Evolutionary conservation across 495 filamentous ascomycete species (phyloP).

Genomic region (Friedmanniomyces endolithicus): DNA sequence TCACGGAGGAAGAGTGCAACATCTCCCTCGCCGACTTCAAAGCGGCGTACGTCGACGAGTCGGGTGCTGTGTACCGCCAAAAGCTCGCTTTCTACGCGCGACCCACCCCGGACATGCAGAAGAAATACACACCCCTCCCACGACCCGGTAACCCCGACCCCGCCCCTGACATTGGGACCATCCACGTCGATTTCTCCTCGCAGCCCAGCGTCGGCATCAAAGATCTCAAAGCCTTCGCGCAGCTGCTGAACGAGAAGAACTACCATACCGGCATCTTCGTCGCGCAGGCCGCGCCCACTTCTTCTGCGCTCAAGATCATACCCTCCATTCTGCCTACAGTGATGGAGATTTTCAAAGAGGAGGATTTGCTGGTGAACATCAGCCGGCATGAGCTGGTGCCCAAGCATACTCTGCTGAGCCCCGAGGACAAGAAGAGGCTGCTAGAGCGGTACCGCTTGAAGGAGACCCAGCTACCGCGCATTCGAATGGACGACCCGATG

Average conservation of each 20-base stretch:
- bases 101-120: constrained; percentile 69
- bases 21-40: constrained; percentile 69
- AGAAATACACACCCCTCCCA: constrained; percentile 50
- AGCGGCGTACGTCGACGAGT: constrained; percentile 47
- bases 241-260: constrained; percentile 60
- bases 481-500: constrained; percentile 81
- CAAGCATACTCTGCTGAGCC: constrained; percentile 77
- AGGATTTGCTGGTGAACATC: constrained; percentile 94
- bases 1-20: constrained; percentile 75
- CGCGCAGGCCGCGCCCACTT: constrained; percentile 64
- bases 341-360: constrained; percentile 89
- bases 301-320: constrained; percentile 72
- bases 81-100: constrained; percentile 76
- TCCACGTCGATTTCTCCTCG: constrained; percentile 85
- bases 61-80: constrained; percentile 64
- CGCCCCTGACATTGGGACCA: constrained; percentile 60
- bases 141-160: constrained; percentile 40
- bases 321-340: constrained; percentile 55
- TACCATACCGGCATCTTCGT: constrained; percentile 84
- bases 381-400: constrained; percentile 95
- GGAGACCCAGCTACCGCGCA: constrained; percentile 91
- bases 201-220: constrained; percentile 72
- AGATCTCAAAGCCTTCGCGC: constrained; percentile 79
- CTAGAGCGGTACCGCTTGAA: constrained; percentile 84
- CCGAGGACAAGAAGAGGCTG: constrained; percentile 74